These are phyloP conservation scores for Blakeslea trispora DNA, from an alignment of 371 early-diverging fungal genomes.

Conservation along the genomic window DNA sequence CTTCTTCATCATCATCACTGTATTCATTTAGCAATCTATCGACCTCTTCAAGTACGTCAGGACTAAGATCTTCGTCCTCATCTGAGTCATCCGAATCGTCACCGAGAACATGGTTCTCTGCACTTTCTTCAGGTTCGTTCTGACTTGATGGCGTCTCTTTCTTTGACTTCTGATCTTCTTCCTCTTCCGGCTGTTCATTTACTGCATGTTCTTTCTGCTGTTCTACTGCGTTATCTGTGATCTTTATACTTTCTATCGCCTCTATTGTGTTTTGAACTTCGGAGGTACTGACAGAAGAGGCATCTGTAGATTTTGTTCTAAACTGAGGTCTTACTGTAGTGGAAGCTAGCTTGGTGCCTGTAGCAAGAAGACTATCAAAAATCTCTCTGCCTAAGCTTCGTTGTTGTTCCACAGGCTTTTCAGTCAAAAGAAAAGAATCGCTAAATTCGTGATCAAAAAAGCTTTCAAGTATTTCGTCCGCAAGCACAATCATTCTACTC, in stretches of 20 bases:
- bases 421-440: constrained; percentile 62
- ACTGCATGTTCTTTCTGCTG: constrained; percentile 2
- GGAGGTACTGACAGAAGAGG: constrained; percentile 13
- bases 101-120: constrained; percentile 18
- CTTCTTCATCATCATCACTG: constrained; percentile 25
- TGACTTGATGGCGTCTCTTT: no score
- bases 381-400: constrained; percentile 59
- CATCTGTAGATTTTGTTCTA: constrained; percentile 9
- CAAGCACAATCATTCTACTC: constrained; percentile 69
- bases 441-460: constrained; percentile 73
- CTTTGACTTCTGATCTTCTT: constrained; percentile 7
- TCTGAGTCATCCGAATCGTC: constrained; percentile 19
- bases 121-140: no score
- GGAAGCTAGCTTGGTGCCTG: constrained; percentile 42
- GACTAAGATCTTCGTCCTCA: constrained; percentile 31
- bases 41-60: constrained; percentile 38
- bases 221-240: not conserved
- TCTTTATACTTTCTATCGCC: constrained; percentile 8
- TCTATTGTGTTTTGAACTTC: constrained; percentile 19
- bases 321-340: constrained; percentile 30
- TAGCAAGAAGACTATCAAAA: constrained; percentile 54
- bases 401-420: constrained; percentile 63
- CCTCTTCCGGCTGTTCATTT: constrained; percentile 10
- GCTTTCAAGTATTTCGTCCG: constrained; percentile 69
- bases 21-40: constrained; percentile 37